These are phyloP conservation scores for Triangularia setosa DNA, from an alignment of 2,329 filamentous ascomycete species.

Conservation along the genomic window DNA sequence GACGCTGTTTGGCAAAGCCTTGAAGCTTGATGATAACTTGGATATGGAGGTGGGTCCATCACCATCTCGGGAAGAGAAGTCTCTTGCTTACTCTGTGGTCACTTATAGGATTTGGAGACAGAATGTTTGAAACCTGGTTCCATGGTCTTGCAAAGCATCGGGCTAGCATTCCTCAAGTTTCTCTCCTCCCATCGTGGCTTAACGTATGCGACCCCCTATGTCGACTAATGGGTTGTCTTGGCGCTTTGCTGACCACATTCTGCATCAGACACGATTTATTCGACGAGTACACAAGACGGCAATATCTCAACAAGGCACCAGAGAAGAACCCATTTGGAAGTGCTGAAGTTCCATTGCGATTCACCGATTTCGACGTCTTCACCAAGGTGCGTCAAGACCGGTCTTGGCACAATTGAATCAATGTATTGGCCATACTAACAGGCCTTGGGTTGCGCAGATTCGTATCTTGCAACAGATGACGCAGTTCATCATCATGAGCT, in stretches of 20 bases:
- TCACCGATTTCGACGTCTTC: conserved; percentile 76
- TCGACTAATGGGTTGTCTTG: background rate
- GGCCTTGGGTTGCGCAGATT: conserved; percentile 45
- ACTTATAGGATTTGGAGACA: conserved; percentile 71
- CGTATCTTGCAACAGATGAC: conserved; percentile 83
- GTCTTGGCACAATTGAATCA: background rate
- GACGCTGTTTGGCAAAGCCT: conserved; percentile 78
- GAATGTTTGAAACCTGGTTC: conserved; percentile 83
- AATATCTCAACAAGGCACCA: conserved; percentile 79
- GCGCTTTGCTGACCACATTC: conserved; percentile 24
- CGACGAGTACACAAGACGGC: conserved; percentile 86
- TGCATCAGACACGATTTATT: conserved; percentile 71
- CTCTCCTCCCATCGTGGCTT: conserved; percentile 90
- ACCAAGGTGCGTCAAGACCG: conserved; percentile 58
- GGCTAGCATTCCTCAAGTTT: conserved; percentile 82
- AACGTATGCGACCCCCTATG: conserved; percentile 58
- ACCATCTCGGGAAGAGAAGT: background rate
- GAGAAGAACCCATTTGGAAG: conserved; percentile 79
- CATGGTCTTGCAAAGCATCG: conserved; percentile 72
- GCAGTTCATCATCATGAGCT: conserved; percentile 81
- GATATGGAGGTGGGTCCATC: conserved; percentile 72
- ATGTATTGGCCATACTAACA: background rate
- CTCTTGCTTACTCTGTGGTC: conserved; percentile 3
- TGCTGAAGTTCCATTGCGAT: conserved; percentile 67
- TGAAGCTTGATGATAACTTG: conserved; percentile 85